Conservation (phyloP, 1,284 basidiomycete species). For the Erythrobasidium hasegawianum region DNA sequence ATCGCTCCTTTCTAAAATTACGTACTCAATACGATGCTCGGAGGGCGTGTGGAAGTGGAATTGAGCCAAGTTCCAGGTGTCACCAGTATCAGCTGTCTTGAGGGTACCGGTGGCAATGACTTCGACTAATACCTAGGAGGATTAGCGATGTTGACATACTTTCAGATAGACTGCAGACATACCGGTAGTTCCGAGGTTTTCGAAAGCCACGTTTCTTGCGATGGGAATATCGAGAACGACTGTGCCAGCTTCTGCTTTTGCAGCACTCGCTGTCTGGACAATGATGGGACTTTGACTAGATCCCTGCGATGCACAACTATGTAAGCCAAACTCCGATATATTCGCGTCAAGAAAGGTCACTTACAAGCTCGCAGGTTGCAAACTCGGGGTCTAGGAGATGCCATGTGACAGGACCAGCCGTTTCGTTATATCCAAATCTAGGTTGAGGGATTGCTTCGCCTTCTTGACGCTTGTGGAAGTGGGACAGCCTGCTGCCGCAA, state of each 20-base stretch:
- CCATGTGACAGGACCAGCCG: conserved; percentile 1
- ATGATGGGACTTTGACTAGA: conserved; percentile 13
- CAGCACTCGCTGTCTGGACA: neutral
- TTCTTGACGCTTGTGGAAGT: conserved; percentile 16
- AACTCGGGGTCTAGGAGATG: conserved; percentile 3
- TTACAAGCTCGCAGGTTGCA: neutral
- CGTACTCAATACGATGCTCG: conserved; percentile 13
- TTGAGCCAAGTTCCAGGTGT: conserved; percentile 4
- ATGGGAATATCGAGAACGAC: conserved; percentile 2
- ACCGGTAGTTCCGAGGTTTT: conserved; percentile 16
- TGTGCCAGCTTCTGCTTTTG: neutral
- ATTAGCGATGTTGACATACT: neutral
- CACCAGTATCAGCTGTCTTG: neutral
- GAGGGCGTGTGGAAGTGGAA: conserved; percentile 24
- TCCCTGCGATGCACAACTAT: too few relatives aligned
- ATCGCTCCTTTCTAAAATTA: too few relatives aligned
- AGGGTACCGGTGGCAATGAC: conserved; percentile 12
- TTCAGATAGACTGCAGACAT: neutral
- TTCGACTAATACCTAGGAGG: neutral
- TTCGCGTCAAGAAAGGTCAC: too few relatives aligned
- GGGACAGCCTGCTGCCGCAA: conserved; percentile 10
- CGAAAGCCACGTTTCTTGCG: conserved; percentile 4
- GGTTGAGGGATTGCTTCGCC: neutral
- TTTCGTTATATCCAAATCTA: neutral
- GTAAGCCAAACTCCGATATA: too few relatives aligned